These are phyloP conservation scores for Nicotiana obtusifolia DNA, from an alignment of 257 asterid genomes.

Conservation along the genomic window DNA sequence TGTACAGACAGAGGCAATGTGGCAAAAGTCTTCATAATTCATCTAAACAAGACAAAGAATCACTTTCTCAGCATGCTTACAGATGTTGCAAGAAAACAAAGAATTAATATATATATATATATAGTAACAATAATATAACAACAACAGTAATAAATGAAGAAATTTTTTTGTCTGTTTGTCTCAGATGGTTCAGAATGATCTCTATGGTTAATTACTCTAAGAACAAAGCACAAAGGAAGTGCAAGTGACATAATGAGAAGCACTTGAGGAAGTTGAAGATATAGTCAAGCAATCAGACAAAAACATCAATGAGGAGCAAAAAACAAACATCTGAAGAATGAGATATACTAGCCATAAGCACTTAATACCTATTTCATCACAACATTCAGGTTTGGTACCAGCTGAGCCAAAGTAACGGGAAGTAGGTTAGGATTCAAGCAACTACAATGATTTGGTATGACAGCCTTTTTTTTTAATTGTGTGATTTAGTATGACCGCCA, in stretches of 20 bases:
- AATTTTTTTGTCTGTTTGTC: not conserved
- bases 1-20: slow-evolving; percentile 96
- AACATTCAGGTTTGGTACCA: not conserved
- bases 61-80: slow-evolving; percentile 24
- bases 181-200: not conserved
- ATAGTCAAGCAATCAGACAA: slow-evolving; percentile 1
- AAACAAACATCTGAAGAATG: not conserved
- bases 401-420: not conserved
- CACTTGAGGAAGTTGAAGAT: not conserved
- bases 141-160: not conserved
- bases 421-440: no score
- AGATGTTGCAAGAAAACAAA: not conserved
- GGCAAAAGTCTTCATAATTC: slow-evolving; percentile 99
- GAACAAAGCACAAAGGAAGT: not conserved
- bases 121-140: not conserved
- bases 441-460: no score
- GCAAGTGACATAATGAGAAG: not conserved
- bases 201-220: not conserved
- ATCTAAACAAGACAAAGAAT: slow-evolving; percentile 46
- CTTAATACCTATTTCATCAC: not conserved
- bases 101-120: not conserved
- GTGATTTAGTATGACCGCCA: not conserved
- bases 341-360: not conserved
- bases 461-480: no score
- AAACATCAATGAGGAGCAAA: not conserved